Conservation (phyloP, 2,329 filamentous ascomycete species). For the Aphanocladium album region DNA sequence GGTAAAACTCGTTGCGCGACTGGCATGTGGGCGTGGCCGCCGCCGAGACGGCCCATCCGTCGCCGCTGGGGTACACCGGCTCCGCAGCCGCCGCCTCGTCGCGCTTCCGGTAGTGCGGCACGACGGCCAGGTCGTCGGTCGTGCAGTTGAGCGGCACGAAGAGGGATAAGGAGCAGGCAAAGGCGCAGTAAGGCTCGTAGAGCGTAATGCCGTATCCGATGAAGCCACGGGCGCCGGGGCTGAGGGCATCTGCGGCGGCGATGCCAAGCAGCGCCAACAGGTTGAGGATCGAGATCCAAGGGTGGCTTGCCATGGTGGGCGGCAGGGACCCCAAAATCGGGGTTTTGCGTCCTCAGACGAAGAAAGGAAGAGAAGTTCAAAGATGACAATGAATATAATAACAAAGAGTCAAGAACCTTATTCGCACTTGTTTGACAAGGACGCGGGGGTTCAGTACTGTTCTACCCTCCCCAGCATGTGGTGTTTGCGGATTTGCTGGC, state of each 20-base stretch:
- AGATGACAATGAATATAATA: background rate
- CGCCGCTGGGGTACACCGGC: slow-evolving; percentile 13
- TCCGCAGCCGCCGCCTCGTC: background rate
- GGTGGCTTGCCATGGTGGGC: background rate
- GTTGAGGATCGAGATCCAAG: background rate
- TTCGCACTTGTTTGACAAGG: background rate
- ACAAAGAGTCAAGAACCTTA: no score
- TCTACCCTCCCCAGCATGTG: background rate
- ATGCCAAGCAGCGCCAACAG: slow-evolving; percentile 3
- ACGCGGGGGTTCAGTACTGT: background rate
- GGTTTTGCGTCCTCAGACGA: background rate
- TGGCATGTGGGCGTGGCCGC: slow-evolving; percentile 15
- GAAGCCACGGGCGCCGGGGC: slow-evolving; percentile 12
- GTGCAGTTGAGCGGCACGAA: slow-evolving; percentile 22
- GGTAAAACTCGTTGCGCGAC: slow-evolving; percentile 15
- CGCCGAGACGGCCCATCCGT: slow-evolving; percentile 14
- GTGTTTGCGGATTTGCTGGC: background rate
- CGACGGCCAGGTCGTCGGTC: slow-evolving; percentile 6
- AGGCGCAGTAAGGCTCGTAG: slow-evolving; percentile 27
- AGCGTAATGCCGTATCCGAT: slow-evolving; percentile 19
- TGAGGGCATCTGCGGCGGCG: background rate
- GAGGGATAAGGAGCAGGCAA: slow-evolving; percentile 21
- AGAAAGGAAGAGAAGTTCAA: background rate
- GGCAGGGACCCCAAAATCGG: background rate
- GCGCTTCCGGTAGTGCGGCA: background rate